These are phyloP conservation scores for Vaccinium vitisidaea DNA, from an alignment of 148 eudicot genomes.

Conservation along the genomic window DNA sequence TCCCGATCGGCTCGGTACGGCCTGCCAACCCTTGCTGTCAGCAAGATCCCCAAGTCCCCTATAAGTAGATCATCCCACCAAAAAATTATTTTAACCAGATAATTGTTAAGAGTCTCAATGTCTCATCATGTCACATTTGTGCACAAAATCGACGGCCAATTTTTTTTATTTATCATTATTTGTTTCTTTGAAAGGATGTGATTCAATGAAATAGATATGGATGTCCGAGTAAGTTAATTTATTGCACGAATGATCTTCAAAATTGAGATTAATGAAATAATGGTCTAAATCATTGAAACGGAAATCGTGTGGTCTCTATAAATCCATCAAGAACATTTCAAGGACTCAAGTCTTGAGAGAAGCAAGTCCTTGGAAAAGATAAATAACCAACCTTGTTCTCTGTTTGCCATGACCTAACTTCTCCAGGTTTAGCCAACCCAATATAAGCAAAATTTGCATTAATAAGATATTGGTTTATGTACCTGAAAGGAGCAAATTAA, in stretches of 20 bases:
- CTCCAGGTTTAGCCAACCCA: constrained; percentile 77
- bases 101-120: not conserved
- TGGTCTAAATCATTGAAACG: too few relatives aligned
- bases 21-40: too few relatives aligned
- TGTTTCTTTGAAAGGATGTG: not conserved
- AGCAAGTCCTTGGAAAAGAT: not conserved
- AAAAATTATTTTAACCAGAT: not conserved
- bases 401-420: constrained; percentile 71
- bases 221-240: not conserved
- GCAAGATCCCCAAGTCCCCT: too few relatives aligned
- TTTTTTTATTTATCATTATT: not conserved
- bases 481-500: constrained; percentile 14
- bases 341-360: too few relatives aligned
- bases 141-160: not conserved
- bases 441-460: constrained; percentile 59
- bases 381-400: constrained; percentile 50
- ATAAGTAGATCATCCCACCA: not conserved
- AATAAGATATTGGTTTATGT: constrained; percentile 3
- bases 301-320: too few relatives aligned
- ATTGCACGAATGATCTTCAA: not conserved
- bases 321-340: too few relatives aligned
- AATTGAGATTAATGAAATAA: not conserved
- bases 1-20: too few relatives aligned
- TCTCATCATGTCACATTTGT: not conserved
- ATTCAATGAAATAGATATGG: not conserved